A percentile compares a stretch with the other conserved stretches of the same genome.
Conservation (phyloP, 495 filamentous ascomycete genomes). For the Usnea hakonensis region DNA sequence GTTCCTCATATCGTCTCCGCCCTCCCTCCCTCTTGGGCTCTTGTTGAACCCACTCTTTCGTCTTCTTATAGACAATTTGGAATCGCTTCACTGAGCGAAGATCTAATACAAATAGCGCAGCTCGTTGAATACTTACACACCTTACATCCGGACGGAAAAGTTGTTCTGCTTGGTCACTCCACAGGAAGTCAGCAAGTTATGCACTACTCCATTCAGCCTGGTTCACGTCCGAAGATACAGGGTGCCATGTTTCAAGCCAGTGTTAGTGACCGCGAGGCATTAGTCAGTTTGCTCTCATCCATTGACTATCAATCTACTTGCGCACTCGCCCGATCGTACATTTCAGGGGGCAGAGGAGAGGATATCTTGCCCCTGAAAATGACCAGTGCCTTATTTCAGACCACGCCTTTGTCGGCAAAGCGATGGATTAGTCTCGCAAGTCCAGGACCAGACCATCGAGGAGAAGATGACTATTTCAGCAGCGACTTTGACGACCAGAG, state of each 20-base stretch:
- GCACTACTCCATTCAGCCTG: slow-evolving; percentile 55
- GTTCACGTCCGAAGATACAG: slow-evolving; percentile 44
- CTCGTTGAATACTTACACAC: slow-evolving; percentile 63
- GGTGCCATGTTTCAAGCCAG: slow-evolving; percentile 79
- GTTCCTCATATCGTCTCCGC: slow-evolving; percentile 43
- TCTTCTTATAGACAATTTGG: slow-evolving; percentile 71
- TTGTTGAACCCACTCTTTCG: slow-evolving; percentile 55
- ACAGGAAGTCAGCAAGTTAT: slow-evolving; percentile 85
- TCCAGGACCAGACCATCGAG: slow-evolving; percentile 44
- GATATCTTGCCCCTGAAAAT: slow-evolving; percentile 50
- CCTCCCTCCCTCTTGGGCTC: slow-evolving; percentile 54
- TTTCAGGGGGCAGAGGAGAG: slow-evolving; percentile 43
- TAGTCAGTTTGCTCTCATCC: slow-evolving; percentile 34
- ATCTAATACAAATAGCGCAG: slow-evolving; percentile 64
- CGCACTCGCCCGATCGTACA: slow-evolving; percentile 44
- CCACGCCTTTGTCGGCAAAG: slow-evolving; percentile 54
- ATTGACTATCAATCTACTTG: slow-evolving; percentile 46
- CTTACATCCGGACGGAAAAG: slow-evolving; percentile 37
- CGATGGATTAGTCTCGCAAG: slow-evolving; percentile 62
- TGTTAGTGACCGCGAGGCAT: slow-evolving; percentile 67
- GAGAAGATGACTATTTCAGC: slow-evolving; percentile 85
- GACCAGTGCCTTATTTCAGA: slow-evolving; percentile 40
- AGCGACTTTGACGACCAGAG: slow-evolving; percentile 60
- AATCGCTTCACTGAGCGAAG: slow-evolving; percentile 54
- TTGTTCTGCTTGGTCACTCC: slow-evolving; percentile 85